Evolutionary conservation across 2,329 filamentous ascomycete species (phyloP), one percentile per base, ranked within the genome.

Genomic region (Penicillium expansum): DNA sequence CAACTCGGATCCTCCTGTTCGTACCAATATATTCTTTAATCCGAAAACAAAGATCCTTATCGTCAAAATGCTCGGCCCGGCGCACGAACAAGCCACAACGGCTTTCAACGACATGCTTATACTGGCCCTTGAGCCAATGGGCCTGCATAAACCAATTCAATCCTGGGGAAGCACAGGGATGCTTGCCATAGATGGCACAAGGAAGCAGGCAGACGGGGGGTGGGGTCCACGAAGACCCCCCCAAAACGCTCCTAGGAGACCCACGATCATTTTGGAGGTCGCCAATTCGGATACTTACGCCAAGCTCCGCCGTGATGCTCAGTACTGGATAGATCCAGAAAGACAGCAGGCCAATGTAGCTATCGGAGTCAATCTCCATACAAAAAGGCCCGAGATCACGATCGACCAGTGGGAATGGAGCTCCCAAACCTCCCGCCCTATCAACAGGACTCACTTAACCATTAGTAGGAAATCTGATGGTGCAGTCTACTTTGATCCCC

Each of bases 331-430:
- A 33, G 42, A 48, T 24, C 51, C 51, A n/a, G 43, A 16, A 22
- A 48, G 22, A 53, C 18, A 35, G 11, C 8, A 53, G 18, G 43
- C 51, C 33, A 53, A 48, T 16, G n/a, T 48, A 14, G 51, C 43
- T 30, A 32, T 53, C 33, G 41, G 30, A 32, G 38, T 47, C 3
- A 48, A 41, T 16, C 6, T 48, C 43, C 27, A 47, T 38, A 6
- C 30, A 14, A 13, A 33, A 33, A 33, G 33, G 9, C 42, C 51
- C 16, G 20, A 48, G n/a, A 47, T 53, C 33, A 18, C 16, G 4
- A 53, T 53, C 20, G 42, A 53, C 3, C 27, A 14, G 20, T 53
- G 51, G 51, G 42, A 53, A 24, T 48, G 43, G 51, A 45, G 37
- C 38, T 29, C 41, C 11, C 24, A 24, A 22, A 18, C 24, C 18